A percentile compares a stretch with the other conserved stretches of the same genome.
Conservation (phyloP, 2,329 filamentous ascomycete genomes). For the Colletotrichum godetiae region DNA sequence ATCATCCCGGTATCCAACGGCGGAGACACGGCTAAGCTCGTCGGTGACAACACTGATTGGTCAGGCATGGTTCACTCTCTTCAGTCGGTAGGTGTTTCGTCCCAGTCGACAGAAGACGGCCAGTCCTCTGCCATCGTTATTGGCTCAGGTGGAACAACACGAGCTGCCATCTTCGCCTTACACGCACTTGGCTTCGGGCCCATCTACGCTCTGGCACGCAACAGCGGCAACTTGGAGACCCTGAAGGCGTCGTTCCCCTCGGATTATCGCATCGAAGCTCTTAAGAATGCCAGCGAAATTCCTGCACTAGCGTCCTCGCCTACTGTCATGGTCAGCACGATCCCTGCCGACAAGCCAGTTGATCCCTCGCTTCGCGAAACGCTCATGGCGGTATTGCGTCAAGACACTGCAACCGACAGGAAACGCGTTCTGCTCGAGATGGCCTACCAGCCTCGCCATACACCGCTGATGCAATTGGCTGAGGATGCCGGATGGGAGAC, state of each 20-base stretch:
- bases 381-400: constrained; percentile 65
- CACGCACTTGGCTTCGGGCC: constrained; percentile 85
- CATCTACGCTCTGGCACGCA: constrained; percentile 88
- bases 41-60: constrained; percentile 97
- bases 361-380: constrained; percentile 76
- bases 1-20: constrained; percentile 72
- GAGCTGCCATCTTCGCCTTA: constrained; percentile 90
- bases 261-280: constrained; percentile 76
- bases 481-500: constrained; percentile 82
- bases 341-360: constrained; percentile 88
- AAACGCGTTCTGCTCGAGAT: constrained; percentile 84
- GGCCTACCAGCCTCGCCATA: constrained; percentile 92
- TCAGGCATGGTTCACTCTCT: constrained; percentile 88
- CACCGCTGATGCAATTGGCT: constrained; percentile 86
- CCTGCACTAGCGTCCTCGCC: constrained; percentile 55
- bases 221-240: constrained; percentile 72
- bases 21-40: constrained; percentile 58
- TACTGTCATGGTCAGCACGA: constrained; percentile 85
- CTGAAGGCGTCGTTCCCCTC: constrained; percentile 79
- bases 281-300: constrained; percentile 48
- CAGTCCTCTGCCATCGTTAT: constrained; percentile 78
- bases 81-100: constrained; percentile 71
- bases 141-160: constrained; percentile 90
- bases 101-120: constrained; percentile 44
- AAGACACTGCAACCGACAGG: constrained; percentile 50